A percentile compares a stretch with the other conserved stretches of the same genome.
These are phyloP conservation scores for Omphalea diandra DNA, from an alignment of 441 rosid genomes.

Conservation along the genomic window DNA sequence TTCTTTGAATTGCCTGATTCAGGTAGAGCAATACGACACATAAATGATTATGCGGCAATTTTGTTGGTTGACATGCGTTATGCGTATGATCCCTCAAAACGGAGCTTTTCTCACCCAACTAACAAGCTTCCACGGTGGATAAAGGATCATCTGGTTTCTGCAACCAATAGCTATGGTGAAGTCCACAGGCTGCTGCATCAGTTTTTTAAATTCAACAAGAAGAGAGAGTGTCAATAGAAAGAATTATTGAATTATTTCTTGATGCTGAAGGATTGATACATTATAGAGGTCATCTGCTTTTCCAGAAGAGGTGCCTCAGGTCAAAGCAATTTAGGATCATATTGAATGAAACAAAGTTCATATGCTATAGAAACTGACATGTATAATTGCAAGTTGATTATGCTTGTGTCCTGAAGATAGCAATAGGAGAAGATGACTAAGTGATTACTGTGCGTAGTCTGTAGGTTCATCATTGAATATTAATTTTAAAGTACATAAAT, in stretches of 20 bases:
- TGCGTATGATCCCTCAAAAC: conserved; percentile 53
- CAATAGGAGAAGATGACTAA: no score
- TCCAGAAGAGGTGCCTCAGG: not conserved
- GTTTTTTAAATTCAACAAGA: conserved; percentile 71
- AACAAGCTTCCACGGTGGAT: conserved; percentile 90
- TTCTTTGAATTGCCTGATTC: conserved; percentile 9
- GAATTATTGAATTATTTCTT: not conserved
- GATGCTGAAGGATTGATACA: not conserved
- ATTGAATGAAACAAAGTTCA: not conserved
- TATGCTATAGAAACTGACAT: not conserved
- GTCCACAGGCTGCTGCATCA: conserved; percentile 73
- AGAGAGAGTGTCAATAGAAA: conserved; percentile 22
- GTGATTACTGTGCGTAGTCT: no score
- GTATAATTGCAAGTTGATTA: no score
- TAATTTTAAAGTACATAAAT: not conserved
- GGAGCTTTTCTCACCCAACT: conserved; percentile 53
- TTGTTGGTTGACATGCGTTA: conserved; percentile 85
- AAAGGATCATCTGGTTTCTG: conserved; percentile 57
- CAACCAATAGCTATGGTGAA: conserved; percentile 76
- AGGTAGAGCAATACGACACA: conserved; percentile 94
- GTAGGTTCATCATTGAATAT: not conserved
- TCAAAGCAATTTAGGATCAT: not conserved
- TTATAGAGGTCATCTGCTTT: not conserved
- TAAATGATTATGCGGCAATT: conserved; percentile 85
- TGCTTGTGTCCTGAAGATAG: no score